Conservation (phyloP, 352 stramenopile species). For the Pilasporangium apinafurcum region DNA sequence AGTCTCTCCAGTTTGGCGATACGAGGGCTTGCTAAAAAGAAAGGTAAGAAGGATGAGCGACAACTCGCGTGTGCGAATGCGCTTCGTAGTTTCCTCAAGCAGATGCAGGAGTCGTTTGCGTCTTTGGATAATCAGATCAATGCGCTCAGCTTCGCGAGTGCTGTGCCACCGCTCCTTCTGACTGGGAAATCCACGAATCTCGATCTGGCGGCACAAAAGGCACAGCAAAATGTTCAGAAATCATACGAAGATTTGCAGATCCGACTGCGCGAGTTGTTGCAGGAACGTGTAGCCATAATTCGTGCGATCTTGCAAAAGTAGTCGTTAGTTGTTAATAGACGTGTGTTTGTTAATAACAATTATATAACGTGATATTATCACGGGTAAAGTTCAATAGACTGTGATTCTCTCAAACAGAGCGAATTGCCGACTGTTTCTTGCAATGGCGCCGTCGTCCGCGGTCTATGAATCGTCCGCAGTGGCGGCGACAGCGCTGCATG, state of each 20-base stretch:
- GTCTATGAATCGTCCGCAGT: too few relatives aligned
- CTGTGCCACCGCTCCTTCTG: background rate
- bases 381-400: too few relatives aligned
- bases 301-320: slow-evolving; percentile 41
- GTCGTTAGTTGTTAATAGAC: background rate
- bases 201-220: slow-evolving; percentile 17
- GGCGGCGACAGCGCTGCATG: too few relatives aligned
- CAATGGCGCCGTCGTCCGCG: too few relatives aligned
- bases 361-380: too few relatives aligned
- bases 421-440: too few relatives aligned
- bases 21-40: slow-evolving; percentile 49
- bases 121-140: slow-evolving; percentile 30
- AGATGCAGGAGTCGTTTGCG: slow-evolving; percentile 41
- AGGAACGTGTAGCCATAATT: slow-evolving; percentile 22
- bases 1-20: slow-evolving; percentile 35
- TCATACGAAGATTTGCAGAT: slow-evolving; percentile 30
- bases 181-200: background rate
- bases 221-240: slow-evolving; percentile 23
- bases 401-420: too few relatives aligned
- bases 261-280: slow-evolving; percentile 23
- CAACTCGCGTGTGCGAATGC: slow-evolving; percentile 13
- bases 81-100: slow-evolving; percentile 52
- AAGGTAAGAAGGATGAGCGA: slow-evolving; percentile 56
- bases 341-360: too few relatives aligned
- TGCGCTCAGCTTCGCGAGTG: slow-evolving; percentile 15